Base-by-base conservation (phyloP, 2,329 filamentous ascomycete genomes). In the Stachybotrys echinatus region DNA sequence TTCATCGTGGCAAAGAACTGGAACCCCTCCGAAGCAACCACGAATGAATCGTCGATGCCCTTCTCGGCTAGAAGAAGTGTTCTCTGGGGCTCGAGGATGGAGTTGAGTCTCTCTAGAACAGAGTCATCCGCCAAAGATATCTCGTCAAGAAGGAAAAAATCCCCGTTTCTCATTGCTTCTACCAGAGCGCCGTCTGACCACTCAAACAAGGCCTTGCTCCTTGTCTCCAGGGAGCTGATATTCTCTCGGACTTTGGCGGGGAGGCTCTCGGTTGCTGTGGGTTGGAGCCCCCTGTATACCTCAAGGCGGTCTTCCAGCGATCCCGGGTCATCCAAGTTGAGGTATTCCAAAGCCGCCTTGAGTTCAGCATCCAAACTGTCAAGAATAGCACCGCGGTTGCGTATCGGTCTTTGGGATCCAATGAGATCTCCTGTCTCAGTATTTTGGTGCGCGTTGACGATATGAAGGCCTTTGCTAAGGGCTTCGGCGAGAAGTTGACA, bases 1-100 rank as follows among this genome's bases (percentile, higher is more conserved):
- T 99, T 99, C 94, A 99, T 99, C 0, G 94, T 99, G 4, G 94
- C 92, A 52, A 99, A 82, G 68, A 99, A 96, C 61, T 99, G 92
- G 68, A 97, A 99, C 0, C 87, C 89, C 39, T 87, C 76, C 12
- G 77, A 69, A 6, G 88, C 94, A 38, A 81, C 80, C 22, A 99
- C 80, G 55, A 89, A 84, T 0, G 91, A 91, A 65, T 96, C 85
- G 5, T 88, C 79, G 2, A 89, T 82, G 0, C 94, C 95, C 68
- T 97, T 99, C 66, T 99, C 94, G 0, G 95, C 95, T 17, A 99
- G 79, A 3, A 99, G 74, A 23, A 99, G 81, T 0, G 88, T 90
- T 48, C 94, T 81, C 42, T 88, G 84, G 2, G 94, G 86, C 65
- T 99, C 94, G 1, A 99, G 81, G 6, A 97, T 92, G 58, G 92